These are phyloP conservation scores for Epichloe elymi DNA, from an alignment of 2,329 filamentous ascomycete species.

Conservation along the genomic window DNA sequence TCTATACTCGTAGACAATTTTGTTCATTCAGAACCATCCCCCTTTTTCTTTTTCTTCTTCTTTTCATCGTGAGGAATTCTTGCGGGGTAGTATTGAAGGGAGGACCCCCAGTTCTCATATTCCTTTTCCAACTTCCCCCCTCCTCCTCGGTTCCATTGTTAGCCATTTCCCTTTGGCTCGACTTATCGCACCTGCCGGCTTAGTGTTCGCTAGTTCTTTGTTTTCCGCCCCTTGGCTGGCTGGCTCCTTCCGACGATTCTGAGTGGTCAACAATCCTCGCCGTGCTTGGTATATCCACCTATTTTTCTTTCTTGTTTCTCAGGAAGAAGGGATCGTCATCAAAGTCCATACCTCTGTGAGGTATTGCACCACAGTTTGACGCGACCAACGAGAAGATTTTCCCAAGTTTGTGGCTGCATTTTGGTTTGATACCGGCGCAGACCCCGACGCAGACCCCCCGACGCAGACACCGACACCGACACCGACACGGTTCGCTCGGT, in stretches of 20 bases:
- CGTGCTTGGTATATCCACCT: background rate
- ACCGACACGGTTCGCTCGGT: background rate
- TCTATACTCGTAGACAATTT: background rate
- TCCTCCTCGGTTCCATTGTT: background rate
- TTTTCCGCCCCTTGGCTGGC: background rate
- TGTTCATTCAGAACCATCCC: background rate
- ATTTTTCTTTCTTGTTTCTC: background rate
- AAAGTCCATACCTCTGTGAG: slow-evolving; percentile 2
- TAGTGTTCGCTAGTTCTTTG: slow-evolving; percentile 4
- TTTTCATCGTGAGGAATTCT: slow-evolving; percentile 3
- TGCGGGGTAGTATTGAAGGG: slow-evolving; percentile 4
- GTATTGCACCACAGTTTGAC: background rate
- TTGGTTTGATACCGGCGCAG: too few relatives aligned
- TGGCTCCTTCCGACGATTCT: background rate
- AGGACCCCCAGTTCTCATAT: background rate
- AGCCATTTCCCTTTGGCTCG: background rate
- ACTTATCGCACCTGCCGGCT: slow-evolving; percentile 2
- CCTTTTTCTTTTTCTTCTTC: background rate
- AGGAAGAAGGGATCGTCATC: background rate
- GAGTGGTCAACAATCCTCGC: background rate
- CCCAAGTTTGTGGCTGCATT: background rate
- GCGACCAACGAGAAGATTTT: background rate
- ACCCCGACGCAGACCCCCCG: background rate
- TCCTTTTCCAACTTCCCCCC: background rate
- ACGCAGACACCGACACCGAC: background rate